phyloP scores from a whole-genome alignment of 2,329 filamentous ascomycete species.

The Phialophora tarda region DNA sequence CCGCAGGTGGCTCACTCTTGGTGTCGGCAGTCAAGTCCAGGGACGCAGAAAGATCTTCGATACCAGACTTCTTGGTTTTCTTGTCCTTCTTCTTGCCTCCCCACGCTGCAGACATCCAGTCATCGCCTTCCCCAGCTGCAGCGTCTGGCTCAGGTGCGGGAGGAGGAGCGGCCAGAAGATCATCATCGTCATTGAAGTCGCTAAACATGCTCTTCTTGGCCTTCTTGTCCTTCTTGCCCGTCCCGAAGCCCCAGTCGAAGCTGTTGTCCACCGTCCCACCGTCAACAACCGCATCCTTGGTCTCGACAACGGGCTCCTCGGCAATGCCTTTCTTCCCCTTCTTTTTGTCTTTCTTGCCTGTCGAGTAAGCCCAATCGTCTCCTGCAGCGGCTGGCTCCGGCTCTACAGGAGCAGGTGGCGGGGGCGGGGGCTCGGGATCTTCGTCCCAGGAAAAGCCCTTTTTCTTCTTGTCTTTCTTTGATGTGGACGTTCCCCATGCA shows the following conservation, averaged over 20 bases:
- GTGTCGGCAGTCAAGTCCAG: slow-evolving; percentile 37
- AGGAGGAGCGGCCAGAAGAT: slow-evolving; percentile 42
- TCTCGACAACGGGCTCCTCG: slow-evolving; percentile 33
- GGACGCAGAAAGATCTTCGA: slow-evolving; percentile 41
- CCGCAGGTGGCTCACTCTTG: slow-evolving; percentile 36
- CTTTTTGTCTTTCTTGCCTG: slow-evolving; percentile 44
- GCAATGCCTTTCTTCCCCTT: slow-evolving; percentile 40
- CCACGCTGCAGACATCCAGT: slow-evolving; percentile 45
- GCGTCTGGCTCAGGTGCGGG: slow-evolving; percentile 41
- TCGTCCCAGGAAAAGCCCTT: slow-evolving; percentile 38
- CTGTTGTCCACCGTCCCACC: slow-evolving; percentile 19
- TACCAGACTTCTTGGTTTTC: slow-evolving; percentile 44
- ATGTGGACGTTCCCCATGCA: slow-evolving; percentile 45
- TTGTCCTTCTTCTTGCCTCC: slow-evolving; percentile 52
- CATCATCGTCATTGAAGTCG: slow-evolving; percentile 39
- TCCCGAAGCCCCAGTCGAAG: slow-evolving; percentile 42
- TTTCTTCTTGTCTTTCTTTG: slow-evolving; percentile 54
- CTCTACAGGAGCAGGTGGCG: slow-evolving; percentile 28
- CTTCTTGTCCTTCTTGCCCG: slow-evolving; percentile 51
- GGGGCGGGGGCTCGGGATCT: slow-evolving; percentile 33
- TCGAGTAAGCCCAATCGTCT: slow-evolving; percentile 34
- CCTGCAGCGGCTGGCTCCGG: slow-evolving; percentile 44
- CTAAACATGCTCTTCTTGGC: slow-evolving; percentile 45
- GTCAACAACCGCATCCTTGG: slow-evolving; percentile 26
- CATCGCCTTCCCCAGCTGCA: slow-evolving; percentile 45